Conservation (phyloP, 1,284 basidiomycete genomes). For the Rhodotorula mucilaginosa region DNA sequence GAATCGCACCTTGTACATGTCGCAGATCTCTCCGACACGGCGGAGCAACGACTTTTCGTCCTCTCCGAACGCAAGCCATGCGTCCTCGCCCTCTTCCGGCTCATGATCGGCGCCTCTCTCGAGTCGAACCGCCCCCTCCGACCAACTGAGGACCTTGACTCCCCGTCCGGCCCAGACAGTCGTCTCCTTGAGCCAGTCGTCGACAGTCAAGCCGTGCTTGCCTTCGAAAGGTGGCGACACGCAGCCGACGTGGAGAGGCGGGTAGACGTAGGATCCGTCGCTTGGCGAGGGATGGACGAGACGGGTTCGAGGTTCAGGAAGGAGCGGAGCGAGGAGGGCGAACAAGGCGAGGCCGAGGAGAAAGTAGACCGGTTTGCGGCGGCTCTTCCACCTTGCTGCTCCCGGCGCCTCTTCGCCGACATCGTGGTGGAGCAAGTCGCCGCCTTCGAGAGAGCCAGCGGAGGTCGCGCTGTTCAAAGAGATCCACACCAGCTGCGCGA, state of each 20-base stretch:
- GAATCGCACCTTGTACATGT: constrained; percentile 16
- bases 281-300: constrained; percentile 12
- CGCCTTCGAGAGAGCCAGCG: background rate
- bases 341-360: background rate
- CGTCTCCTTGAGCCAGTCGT: constrained; percentile 19
- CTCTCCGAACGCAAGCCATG: constrained; percentile 15
- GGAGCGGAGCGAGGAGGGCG: background rate
- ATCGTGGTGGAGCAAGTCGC: background rate
- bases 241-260: constrained; percentile 29
- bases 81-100: background rate
- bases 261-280: constrained; percentile 15
- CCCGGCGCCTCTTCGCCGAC: background rate
- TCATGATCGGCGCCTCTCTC: background rate
- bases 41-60: constrained; percentile 13
- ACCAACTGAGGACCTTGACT: constrained; percentile 21
- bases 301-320: background rate
- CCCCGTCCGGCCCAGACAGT: constrained; percentile 1
- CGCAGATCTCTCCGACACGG: constrained; percentile 13
- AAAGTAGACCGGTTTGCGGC: background rate
- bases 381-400: no score
- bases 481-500: background rate
- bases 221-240: constrained; percentile 7
- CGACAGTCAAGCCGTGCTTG: background rate
- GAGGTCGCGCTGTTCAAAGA: background rate
- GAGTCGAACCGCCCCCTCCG: constrained; percentile 18